phyloP scores from a whole-genome alignment of 805 yeast genomes.

The Saccharomycopsis fermentans region DNA sequence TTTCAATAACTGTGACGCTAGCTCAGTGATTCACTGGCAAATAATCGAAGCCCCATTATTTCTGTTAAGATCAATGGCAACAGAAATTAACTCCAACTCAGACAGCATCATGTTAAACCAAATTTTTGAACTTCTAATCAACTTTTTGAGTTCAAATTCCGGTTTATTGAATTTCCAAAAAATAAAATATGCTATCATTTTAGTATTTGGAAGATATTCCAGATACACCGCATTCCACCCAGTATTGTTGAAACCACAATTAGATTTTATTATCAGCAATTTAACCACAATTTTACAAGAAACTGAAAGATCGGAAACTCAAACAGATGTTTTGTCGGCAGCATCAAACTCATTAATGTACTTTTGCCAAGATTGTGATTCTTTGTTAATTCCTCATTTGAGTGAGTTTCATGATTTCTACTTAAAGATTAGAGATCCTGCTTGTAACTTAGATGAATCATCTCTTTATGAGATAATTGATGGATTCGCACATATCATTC shows the following conservation, averaged over 20 bases:
- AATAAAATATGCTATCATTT: conserved; percentile 83
- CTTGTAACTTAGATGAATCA: conserved; percentile 41
- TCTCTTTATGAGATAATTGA: conserved; percentile 75
- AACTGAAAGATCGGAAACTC: conserved; percentile 24
- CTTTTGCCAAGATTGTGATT: conserved; percentile 85
- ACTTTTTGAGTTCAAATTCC: conserved; percentile 61
- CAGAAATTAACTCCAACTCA: conserved; percentile 66
- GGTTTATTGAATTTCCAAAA: conserved; percentile 26
- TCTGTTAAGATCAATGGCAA: conserved; percentile 87
- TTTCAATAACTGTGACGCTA: background rate
- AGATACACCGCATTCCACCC: conserved; percentile 82
- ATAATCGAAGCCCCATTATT: conserved; percentile 83
- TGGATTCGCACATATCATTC: conserved; percentile 79
- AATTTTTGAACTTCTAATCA: conserved; percentile 44
- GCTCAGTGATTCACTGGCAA: conserved; percentile 54
- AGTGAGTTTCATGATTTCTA: conserved; percentile 72
- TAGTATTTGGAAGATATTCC: conserved; percentile 92
- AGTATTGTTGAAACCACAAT: conserved; percentile 67
- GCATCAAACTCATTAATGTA: conserved; percentile 91
- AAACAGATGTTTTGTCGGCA: conserved; percentile 50
- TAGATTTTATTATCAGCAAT: conserved; percentile 75
- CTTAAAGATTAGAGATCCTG: conserved; percentile 38
- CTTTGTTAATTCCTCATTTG: conserved; percentile 50
- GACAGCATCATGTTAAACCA: conserved; percentile 54
- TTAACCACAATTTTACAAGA: conserved; percentile 34